Evolutionary conservation across 2,329 filamentous ascomycete species (phyloP).

Genomic region (Arthrobotrys sinensis): DNA sequence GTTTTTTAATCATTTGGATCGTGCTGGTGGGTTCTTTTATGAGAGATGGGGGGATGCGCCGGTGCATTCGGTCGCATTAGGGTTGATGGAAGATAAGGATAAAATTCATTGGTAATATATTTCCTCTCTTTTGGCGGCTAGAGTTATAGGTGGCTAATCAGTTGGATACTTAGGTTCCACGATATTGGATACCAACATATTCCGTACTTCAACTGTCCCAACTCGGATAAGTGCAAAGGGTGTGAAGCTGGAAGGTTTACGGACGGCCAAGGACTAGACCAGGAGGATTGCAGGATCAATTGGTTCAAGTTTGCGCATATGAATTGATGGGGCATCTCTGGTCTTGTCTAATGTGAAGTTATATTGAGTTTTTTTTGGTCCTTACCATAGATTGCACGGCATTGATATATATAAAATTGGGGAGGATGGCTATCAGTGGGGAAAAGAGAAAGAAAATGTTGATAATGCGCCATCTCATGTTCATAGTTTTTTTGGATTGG

Average conservation of each 20-base stretch:
- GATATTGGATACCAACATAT: constrained; percentile 99
- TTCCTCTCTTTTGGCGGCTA: background rate
- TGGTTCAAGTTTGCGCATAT: constrained; percentile 97
- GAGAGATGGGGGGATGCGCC: constrained; percentile 98
- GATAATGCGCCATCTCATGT: too few relatives aligned
- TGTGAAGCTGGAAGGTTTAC: constrained; percentile 80
- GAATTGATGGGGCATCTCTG: constrained; percentile 70
- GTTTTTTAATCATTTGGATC: constrained; percentile 95
- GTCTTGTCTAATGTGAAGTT: background rate
- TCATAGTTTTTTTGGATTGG: too few relatives aligned
- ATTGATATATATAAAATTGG: too few relatives aligned
- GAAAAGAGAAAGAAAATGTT: too few relatives aligned
- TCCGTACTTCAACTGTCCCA: constrained; percentile 98
- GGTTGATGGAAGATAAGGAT: constrained; percentile 89
- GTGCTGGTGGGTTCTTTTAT: constrained; percentile 97
- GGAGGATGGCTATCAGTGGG: too few relatives aligned
- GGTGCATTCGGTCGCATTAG: constrained; percentile 93
- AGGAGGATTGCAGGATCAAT: constrained; percentile 93
- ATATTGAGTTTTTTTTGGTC: background rate
- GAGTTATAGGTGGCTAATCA: background rate
- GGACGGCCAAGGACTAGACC: constrained; percentile 83
- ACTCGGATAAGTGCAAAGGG: constrained; percentile 80
- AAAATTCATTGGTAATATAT: constrained; percentile 88
- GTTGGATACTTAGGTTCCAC: constrained; percentile 82
- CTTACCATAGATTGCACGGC: background rate